These are phyloP conservation scores for Pulicaria dysenterica DNA, from an alignment of 129 eudicot species.

Conservation along the genomic window DNA sequence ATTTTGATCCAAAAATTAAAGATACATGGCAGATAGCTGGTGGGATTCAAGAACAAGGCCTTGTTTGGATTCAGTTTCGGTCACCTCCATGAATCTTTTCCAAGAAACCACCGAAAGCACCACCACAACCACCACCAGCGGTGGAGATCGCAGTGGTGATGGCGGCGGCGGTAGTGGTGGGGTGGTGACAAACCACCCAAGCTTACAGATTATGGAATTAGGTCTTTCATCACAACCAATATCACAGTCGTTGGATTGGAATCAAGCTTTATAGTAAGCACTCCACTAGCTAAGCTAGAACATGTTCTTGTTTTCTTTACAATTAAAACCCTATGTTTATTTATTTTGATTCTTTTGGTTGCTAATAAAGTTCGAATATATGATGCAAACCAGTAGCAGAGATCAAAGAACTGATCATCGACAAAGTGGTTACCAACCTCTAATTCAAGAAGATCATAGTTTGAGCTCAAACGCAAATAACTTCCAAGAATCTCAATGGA, in stretches of 20 bases:
- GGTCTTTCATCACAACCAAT: slow-evolving; percentile 75
- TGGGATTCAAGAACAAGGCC: slow-evolving; percentile 68
- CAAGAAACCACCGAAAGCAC: slow-evolving; percentile 41
- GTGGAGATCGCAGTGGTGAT: not conserved
- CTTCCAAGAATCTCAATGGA: slow-evolving; percentile 59
- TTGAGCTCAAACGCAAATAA: slow-evolving; percentile 50
- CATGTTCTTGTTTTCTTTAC: slow-evolving; percentile 20
- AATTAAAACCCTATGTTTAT: slow-evolving; percentile 26
- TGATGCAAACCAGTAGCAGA: slow-evolving; percentile 38
- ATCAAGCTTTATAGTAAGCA: slow-evolving; percentile 71
- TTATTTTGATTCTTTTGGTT: slow-evolving; percentile 3
- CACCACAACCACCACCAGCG: slow-evolving; percentile 35
- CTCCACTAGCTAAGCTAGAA: slow-evolving; percentile 23
- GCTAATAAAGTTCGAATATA: slow-evolving; percentile 15
- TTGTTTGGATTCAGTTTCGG: slow-evolving; percentile 50
- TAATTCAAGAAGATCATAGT: slow-evolving; percentile 63
- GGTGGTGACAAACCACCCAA: slow-evolving; percentile 34
- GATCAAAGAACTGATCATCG: slow-evolving; percentile 60
- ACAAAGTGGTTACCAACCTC: slow-evolving; percentile 56
- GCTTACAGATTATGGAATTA: slow-evolving; percentile 71
- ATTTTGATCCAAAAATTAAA: slow-evolving; percentile 8
- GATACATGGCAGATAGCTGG: slow-evolving; percentile 76
- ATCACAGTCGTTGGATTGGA: slow-evolving; percentile 68
- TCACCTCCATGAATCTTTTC: slow-evolving; percentile 51
- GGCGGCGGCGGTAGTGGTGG: slow-evolving; percentile 13